phyloP scores from a whole-genome alignment of 2,329 filamentous ascomycete species.

The Colletotrichum magnum region DNA sequence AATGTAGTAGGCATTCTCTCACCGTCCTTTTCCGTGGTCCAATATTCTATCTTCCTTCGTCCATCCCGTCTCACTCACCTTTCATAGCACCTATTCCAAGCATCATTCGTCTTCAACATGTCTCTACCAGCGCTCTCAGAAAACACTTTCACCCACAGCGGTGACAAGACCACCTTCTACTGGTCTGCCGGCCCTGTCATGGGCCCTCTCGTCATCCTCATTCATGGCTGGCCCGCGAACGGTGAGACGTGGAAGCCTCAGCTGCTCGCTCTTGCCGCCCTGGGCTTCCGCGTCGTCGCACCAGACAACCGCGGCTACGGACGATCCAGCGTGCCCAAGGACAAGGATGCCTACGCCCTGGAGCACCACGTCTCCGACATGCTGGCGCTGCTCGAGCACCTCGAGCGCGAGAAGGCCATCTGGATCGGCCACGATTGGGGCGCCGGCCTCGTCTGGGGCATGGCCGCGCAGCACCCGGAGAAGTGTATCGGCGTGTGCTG shows the following conservation, averaged over 20 bases:
- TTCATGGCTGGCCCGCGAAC: constrained; percentile 55
- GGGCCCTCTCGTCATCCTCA: constrained; percentile 50
- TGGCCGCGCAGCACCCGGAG: constrained; percentile 48
- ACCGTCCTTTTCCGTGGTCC: too few relatives aligned
- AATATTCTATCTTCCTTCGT: too few relatives aligned
- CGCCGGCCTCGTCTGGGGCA: constrained; percentile 44
- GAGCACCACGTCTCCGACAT: constrained; percentile 51
- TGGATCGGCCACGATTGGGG: constrained; percentile 65
- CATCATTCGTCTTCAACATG: background rate
- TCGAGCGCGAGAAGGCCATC: constrained; percentile 54
- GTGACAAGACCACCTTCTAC: constrained; percentile 48
- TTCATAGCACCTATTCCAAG: too few relatives aligned
- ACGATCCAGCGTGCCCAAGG: constrained; percentile 49
- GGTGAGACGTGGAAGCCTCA: constrained; percentile 51
- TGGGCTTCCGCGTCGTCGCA: constrained; percentile 51
- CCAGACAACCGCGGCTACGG: constrained; percentile 56
- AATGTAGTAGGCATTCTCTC: too few relatives aligned
- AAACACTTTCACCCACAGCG: constrained; percentile 39
- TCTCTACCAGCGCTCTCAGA: constrained; percentile 8
- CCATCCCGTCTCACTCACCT: too few relatives aligned
- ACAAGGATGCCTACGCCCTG: constrained; percentile 48
- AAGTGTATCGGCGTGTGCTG: constrained; percentile 44
- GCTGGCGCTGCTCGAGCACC: constrained; percentile 49
- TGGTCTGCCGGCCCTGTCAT: constrained; percentile 46
- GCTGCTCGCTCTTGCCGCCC: constrained; percentile 45